phyloP scores from a whole-genome alignment of 352 stramenopile species.

The Pythium aphanidermatum region DNA sequence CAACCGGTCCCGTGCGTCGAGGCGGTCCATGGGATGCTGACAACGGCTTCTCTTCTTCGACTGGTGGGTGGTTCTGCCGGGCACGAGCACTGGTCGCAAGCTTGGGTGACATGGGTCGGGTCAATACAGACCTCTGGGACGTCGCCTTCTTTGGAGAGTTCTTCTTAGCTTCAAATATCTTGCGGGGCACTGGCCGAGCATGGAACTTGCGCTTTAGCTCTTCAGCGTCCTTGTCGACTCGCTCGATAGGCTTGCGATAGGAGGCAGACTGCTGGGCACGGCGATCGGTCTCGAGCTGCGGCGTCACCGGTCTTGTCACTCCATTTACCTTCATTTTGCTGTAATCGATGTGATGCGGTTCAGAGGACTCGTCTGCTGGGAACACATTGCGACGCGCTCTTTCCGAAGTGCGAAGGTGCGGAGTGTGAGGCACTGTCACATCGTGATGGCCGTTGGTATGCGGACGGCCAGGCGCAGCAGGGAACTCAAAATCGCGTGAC shows the following conservation, averaged over 20 bases:
- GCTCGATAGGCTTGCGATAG: constrained; percentile 47
- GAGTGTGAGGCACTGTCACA: constrained; percentile 25
- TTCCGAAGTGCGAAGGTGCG: constrained; percentile 21
- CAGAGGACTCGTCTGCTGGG: constrained; percentile 2
- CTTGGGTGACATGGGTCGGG: constrained; percentile 39
- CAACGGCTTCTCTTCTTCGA: constrained; percentile 32
- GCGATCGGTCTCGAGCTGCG: constrained; percentile 57
- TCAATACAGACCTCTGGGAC: constrained; percentile 20
- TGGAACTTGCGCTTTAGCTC: constrained; percentile 79
- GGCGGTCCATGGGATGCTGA: constrained; percentile 10
- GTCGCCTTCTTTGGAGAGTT: constrained; percentile 22
- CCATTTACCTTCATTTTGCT: constrained; percentile 25
- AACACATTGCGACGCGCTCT: constrained; percentile 17
- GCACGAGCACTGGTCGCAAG: constrained; percentile 31
- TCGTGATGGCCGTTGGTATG: neutral
- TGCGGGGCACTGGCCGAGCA: constrained; percentile 49
- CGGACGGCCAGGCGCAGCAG: neutral
- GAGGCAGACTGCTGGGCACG: constrained; percentile 37
- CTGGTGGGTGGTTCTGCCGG: constrained; percentile 9
- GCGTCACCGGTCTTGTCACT: constrained; percentile 40
- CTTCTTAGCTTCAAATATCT: constrained; percentile 32
- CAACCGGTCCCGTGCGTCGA: constrained; percentile 30
- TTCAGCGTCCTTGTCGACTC: constrained; percentile 63
- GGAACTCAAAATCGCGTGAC: constrained; percentile 25
- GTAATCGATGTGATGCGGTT: constrained; percentile 13